Conservation (phyloP, 225 moss, liverwort and hornwort species). For the Straminergon stramineum region DNA sequence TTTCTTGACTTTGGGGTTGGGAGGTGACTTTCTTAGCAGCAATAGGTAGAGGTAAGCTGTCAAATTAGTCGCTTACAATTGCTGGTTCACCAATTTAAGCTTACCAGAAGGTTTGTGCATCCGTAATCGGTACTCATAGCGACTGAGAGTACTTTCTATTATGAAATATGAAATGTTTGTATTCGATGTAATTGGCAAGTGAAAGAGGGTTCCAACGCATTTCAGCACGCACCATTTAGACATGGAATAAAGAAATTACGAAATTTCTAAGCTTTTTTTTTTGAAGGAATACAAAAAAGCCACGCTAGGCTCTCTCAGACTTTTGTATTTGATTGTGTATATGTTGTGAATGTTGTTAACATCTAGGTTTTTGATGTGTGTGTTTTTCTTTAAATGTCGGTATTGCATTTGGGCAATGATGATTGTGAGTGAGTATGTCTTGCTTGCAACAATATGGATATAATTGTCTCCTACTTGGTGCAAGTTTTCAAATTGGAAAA, state of each 20-base stretch:
- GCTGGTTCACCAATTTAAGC: neutral
- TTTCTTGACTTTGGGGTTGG: neutral
- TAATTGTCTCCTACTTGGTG: accelerated
- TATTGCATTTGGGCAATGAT: accelerated
- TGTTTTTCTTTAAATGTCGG: neutral
- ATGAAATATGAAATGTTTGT: neutral
- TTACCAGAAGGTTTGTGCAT: neutral
- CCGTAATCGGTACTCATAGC: neutral
- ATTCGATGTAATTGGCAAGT: neutral
- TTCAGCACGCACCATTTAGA: neutral
- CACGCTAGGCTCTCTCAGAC: too few species aligned
- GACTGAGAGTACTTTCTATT: neutral
- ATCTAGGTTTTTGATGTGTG: too few species aligned
- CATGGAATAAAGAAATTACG: accelerated
- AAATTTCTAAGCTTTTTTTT: neutral
- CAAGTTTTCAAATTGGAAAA: accelerated
- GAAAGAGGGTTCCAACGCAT: neutral
- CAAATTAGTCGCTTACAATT: too few species aligned
- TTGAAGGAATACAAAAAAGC: accelerated
- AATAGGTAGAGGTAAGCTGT: neutral
- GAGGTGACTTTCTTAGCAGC: neutral
- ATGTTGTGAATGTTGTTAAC: neutral
- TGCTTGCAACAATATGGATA: neutral
- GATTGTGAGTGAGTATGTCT: accelerated
- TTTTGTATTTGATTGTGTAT: neutral